Evolutionary conservation across 164 flowering plant species (phyloP).

Genomic region (Umbellularia californica): DNA sequence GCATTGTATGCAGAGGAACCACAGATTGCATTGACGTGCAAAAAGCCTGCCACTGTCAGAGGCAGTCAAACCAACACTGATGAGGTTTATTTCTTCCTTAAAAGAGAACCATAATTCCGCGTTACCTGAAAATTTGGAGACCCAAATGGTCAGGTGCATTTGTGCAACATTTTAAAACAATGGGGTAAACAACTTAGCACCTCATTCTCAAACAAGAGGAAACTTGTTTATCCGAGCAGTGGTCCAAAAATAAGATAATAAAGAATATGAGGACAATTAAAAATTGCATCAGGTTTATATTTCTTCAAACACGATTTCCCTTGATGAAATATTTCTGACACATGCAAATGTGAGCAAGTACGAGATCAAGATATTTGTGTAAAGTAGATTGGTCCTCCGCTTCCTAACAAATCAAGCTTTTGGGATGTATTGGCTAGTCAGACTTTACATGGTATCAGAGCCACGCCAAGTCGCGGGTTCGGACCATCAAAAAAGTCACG

Average conservation of each 20-base stretch:
- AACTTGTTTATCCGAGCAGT: too few relatives aligned
- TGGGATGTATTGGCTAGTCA: too few relatives aligned
- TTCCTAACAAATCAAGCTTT: neutral
- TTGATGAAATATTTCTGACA: neutral
- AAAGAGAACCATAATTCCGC: conserved; percentile 73
- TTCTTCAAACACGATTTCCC: neutral
- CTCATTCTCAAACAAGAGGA: neutral
- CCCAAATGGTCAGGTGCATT: neutral
- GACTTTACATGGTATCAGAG: too few relatives aligned
- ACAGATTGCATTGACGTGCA: neutral
- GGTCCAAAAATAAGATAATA: too few relatives aligned
- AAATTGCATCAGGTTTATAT: neutral
- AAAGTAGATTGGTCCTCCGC: neutral
- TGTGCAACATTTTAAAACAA: neutral
- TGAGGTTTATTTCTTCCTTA: conserved; percentile 36
- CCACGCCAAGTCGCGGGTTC: too few relatives aligned
- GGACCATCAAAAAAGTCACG: too few relatives aligned
- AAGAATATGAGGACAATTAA: neutral
- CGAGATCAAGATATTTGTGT: neutral
- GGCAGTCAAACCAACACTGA: neutral
- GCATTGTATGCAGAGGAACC: neutral
- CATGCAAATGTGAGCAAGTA: neutral
- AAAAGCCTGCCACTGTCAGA: neutral
- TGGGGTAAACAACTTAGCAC: neutral
- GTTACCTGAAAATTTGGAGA: conserved; percentile 39